phyloP scores from a whole-genome alignment of 2,329 filamentous ascomycete genomes.

The Exophiala sideris region DNA sequence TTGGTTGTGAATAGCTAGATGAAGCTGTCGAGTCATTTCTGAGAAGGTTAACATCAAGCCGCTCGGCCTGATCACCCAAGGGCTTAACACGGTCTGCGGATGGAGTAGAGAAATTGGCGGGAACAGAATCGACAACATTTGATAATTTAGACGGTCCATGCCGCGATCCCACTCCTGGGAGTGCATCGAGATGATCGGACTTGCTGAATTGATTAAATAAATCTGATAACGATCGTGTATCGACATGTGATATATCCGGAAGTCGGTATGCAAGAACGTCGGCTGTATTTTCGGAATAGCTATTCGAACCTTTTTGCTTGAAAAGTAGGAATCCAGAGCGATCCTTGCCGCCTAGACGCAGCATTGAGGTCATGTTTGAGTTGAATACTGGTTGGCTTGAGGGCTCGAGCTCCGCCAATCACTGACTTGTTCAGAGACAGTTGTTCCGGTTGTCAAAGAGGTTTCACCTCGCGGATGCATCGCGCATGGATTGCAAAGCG shows the following conservation, averaged over 20 bases:
- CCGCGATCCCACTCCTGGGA: background rate
- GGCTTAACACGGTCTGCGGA: background rate
- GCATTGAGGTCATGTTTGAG: constrained; percentile 20
- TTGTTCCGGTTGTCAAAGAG: constrained; percentile 9
- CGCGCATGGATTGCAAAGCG: constrained; percentile 15
- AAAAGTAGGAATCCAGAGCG: constrained; percentile 21
- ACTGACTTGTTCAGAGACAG: background rate
- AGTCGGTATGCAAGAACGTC: constrained; percentile 13
- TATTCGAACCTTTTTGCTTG: constrained; percentile 13
- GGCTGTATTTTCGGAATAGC: constrained; percentile 5
- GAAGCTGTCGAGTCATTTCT: constrained; percentile 25
- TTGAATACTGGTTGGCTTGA: constrained; percentile 5
- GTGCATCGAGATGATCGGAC: constrained; percentile 7
- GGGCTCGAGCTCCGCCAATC: constrained; percentile 9
- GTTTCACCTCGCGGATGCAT: constrained; percentile 14
- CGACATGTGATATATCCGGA: constrained; percentile 21
- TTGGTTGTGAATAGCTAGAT: constrained; percentile 23
- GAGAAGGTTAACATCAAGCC: constrained; percentile 11
- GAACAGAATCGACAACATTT: background rate
- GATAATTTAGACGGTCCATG: background rate
- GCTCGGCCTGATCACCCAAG: constrained; percentile 2
- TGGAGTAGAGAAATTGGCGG: background rate
- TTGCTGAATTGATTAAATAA: constrained; percentile 22
- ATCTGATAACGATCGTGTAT: constrained; percentile 22
- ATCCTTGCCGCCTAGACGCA: constrained; percentile 23